These are phyloP conservation scores for Penicillium silybi DNA, from an alignment of 495 filamentous ascomycete species.

Conservation along the genomic window DNA sequence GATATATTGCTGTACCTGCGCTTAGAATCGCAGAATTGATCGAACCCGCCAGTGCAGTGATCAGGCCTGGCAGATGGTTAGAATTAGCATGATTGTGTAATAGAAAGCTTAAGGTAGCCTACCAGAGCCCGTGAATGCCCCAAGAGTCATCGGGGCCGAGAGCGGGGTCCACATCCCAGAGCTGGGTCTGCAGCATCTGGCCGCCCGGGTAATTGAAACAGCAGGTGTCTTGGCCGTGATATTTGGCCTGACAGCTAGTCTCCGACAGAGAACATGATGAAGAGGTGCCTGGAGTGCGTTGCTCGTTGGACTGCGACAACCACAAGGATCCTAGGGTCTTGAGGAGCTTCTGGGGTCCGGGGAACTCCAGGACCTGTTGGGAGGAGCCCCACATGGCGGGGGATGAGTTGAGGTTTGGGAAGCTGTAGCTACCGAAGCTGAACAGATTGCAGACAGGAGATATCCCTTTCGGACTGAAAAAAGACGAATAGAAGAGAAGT, in stretches of 20 bases:
- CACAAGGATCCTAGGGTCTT: conserved; percentile 35
- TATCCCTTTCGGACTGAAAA: neutral
- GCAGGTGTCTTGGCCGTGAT: conserved; percentile 58
- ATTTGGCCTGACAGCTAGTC: conserved; percentile 56
- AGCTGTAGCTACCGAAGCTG: neutral
- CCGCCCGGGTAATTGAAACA: conserved; percentile 84
- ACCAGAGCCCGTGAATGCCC: conserved; percentile 88
- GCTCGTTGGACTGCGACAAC: conserved; percentile 21
- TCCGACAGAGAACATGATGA: conserved; percentile 47
- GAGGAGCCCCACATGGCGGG: conserved; percentile 18
- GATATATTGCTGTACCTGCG: conserved; percentile 71
- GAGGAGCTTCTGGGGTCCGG: conserved; percentile 41
- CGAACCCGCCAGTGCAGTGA: conserved; percentile 76
- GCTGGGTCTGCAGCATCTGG: conserved; percentile 75
- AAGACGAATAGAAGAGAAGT: neutral
- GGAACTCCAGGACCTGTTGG: conserved; percentile 27
- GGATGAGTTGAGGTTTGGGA: neutral
- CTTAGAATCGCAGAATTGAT: conserved; percentile 64
- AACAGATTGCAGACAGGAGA: neutral
- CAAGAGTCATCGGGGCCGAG: conserved; percentile 71
- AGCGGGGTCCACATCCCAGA: conserved; percentile 77
- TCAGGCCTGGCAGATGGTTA: conserved; percentile 57
- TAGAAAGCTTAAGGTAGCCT: conserved; percentile 6
- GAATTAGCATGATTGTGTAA: neutral
- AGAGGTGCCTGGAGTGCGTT: conserved; percentile 6